These are phyloP conservation scores for Hypoxylon cercidicola DNA, from an alignment of 495 filamentous ascomycete genomes.

Conservation along the genomic window DNA sequence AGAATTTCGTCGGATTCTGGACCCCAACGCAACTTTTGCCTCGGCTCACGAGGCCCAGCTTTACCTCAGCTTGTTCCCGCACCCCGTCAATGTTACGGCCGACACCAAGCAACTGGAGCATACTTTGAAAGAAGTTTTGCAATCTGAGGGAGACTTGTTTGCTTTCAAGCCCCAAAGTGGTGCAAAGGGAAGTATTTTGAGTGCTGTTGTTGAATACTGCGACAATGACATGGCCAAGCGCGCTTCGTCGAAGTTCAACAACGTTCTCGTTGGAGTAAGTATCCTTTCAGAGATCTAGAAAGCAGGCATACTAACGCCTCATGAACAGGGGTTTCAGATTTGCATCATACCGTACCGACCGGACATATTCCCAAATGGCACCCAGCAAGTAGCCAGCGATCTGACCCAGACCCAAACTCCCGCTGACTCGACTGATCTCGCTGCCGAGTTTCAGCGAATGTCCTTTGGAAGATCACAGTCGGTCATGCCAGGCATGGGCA, in stretches of 20 bases:
- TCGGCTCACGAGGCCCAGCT: constrained; percentile 63
- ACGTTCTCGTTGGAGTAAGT: constrained; percentile 60
- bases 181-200: constrained; percentile 49
- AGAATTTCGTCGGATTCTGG: constrained; percentile 50
- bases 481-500: constrained; percentile 20
- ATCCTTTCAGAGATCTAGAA: not conserved
- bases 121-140: constrained; percentile 59
- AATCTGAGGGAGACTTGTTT: constrained; percentile 64
- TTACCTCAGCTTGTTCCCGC: constrained; percentile 52
- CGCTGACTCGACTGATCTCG: constrained; percentile 27
- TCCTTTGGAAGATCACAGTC: constrained; percentile 39
- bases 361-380: constrained; percentile 17
- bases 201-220: constrained; percentile 65
- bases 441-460: constrained; percentile 39
- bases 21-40: constrained; percentile 39
- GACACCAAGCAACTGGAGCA: constrained; percentile 50
- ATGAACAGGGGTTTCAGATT: constrained; percentile 40
- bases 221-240: constrained; percentile 55
- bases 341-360: constrained; percentile 42
- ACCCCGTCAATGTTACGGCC: constrained; percentile 32
- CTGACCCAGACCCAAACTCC: constrained; percentile 12
- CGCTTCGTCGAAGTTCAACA: constrained; percentile 55
- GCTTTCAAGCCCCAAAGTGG: constrained; percentile 56
- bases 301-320: constrained; percentile 17
- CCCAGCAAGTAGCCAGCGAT: not conserved